A percentile compares a stretch with the other conserved stretches of the same genome.
These are phyloP conservation scores for Candida mesenterica DNA, from an alignment of 1,139 yeast genomes.

Conservation along the genomic window DNA sequence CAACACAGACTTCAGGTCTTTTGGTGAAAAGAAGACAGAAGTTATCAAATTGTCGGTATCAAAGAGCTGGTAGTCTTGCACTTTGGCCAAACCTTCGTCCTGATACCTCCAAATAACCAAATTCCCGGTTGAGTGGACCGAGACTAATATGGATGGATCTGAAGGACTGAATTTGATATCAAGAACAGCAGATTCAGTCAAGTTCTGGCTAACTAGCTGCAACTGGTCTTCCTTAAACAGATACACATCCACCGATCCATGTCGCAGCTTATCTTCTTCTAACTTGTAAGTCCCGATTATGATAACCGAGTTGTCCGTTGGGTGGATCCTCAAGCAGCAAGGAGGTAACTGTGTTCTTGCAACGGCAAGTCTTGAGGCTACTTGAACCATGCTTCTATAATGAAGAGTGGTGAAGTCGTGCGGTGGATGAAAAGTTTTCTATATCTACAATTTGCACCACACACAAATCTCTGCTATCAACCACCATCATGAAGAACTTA, in stretches of 20 bases:
- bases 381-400: neutral
- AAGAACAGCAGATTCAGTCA: conserved; percentile 64
- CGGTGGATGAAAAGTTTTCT: too few species aligned
- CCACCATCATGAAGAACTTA: conserved; percentile 27
- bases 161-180: conserved; percentile 69
- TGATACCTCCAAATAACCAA: conserved; percentile 59
- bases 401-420: too few species aligned
- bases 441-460: too few species aligned
- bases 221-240: conserved; percentile 19
- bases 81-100: conserved; percentile 9
- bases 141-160: conserved; percentile 46
- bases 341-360: conserved; percentile 56
- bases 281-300: conserved; percentile 80
- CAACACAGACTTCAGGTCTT: conserved; percentile 28
- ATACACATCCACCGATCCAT: conserved; percentile 75
- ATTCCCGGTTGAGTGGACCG: conserved; percentile 83
- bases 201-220: conserved; percentile 21
- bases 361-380: neutral
- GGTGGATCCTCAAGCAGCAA: conserved; percentile 68
- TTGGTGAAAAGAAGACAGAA: conserved; percentile 61
- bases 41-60: conserved; percentile 58
- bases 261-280: conserved; percentile 53
- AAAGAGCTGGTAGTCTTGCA: conserved; percentile 36
- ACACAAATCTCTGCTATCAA: too few species aligned
- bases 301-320: conserved; percentile 45